Base-by-base conservation (phyloP, 331 rosid genomes). In the Saraca asoca region DNA sequence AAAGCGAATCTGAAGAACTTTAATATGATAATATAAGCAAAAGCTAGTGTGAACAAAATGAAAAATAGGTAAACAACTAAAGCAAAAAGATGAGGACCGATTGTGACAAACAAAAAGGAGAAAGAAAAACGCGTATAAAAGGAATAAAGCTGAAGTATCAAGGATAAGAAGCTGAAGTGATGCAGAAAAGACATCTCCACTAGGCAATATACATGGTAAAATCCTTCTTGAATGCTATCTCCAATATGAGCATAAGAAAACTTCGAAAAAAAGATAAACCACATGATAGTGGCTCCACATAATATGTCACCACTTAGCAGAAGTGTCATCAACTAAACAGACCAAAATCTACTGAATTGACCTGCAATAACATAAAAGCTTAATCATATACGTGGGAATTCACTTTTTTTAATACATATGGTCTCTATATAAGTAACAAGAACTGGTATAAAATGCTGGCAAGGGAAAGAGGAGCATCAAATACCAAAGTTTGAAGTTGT, bases 121-220 rank as follows among this genome's bases (percentile, higher is more conserved):
- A 58, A 70, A 43, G 64, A 46, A 42, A 72, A 77, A 66, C 68
- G 84, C 69, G 86, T 82, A 5, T 24, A 24, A 3, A 35, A 77
- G 75, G 83, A 79, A 77, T 79, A 78, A 81, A 83, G 82, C 48
- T 52, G 58, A 73, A 31, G 75, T 74, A 79, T 63, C 62, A 72
- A 60, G 63, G 64, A 58, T 37, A 62, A 64, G 54, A 72, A 49
- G n/a, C 48, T 44, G 48, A 37, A 63, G 68, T 39, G 67, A 65
- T 14, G 64, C 37, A 62, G 58, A 33, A 14, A 29, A 29, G 49
- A 16, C 37, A 46, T 54, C 50, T 58, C 72, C 68, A 51, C 35
- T 46, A 57, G 51, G n/a, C 62, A 63, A 73, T 19, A 51, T 44
- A 43, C 12, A 66, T 18, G 16, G 62, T 57, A 74, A 67, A 65